Evolutionary conservation across 2,329 filamentous ascomycete genomes (phyloP).

Genomic region (Pseudocercospora fuligena): DNA sequence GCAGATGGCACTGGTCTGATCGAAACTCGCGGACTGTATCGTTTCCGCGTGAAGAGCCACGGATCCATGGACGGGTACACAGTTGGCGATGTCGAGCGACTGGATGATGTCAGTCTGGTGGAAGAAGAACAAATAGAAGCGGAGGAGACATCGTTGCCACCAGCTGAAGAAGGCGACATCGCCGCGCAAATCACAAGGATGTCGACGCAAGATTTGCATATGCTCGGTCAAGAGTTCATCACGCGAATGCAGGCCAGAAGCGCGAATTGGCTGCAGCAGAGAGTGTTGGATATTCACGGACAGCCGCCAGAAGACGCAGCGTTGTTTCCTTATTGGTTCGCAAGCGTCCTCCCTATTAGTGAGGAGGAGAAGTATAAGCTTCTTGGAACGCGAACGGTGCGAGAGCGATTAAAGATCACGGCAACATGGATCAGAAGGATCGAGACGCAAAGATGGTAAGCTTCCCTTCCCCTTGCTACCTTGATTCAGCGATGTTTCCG

Average conservation of each 20-base stretch:
- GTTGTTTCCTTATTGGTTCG: constrained; percentile 88
- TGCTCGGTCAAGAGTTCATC: constrained; percentile 70
- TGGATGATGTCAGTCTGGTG: constrained; percentile 80
- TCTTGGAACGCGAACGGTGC: constrained; percentile 73
- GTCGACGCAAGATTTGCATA: constrained; percentile 73
- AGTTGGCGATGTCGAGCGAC: constrained; percentile 73
- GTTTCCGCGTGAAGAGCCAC: constrained; percentile 73
- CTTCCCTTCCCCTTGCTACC: constrained; percentile 19
- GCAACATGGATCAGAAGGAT: constrained; percentile 77
- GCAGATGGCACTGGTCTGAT: constrained; percentile 81
- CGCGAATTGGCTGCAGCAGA: constrained; percentile 74
- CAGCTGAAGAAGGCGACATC: constrained; percentile 35
- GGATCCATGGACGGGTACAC: constrained; percentile 75
- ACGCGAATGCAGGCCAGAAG: constrained; percentile 69
- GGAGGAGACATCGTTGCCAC: constrained; percentile 59
- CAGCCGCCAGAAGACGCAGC: constrained; percentile 76
- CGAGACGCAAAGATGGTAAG: constrained; percentile 74
- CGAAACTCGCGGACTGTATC: constrained; percentile 75
- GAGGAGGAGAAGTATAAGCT: constrained; percentile 81
- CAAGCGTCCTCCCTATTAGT: constrained; percentile 75
- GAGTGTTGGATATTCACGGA: constrained; percentile 75
- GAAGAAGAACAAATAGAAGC: constrained; percentile 81
- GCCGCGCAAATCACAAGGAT: constrained; percentile 56
- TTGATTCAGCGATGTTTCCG: constrained; percentile 6
- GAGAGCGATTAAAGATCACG: constrained; percentile 81